Percentiles rank a stretch among this genome's conserved stretches.
Conservation (phyloP, 164 flowering plant genomes). For the Nelumbo lutea region DNA sequence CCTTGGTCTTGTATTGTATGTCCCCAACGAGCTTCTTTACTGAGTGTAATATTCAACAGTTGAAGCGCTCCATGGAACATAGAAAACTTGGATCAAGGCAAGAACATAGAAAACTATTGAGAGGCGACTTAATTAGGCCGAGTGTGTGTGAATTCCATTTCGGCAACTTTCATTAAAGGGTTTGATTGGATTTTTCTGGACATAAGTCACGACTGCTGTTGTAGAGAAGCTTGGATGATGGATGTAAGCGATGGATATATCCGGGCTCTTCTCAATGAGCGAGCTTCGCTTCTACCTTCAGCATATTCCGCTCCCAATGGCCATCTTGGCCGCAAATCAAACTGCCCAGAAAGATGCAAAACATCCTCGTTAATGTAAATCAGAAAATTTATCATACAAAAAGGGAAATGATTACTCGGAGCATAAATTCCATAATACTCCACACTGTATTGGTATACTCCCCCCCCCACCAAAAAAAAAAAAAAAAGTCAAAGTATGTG, state of each 20-base stretch:
- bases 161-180: neutral
- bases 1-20: neutral
- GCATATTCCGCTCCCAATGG: slow-evolving; percentile 86
- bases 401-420: neutral
- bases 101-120: neutral
- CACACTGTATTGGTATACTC: no score
- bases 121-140: neutral
- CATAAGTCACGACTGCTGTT: slow-evolving; percentile 23
- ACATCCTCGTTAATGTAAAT: neutral
- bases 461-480: no score
- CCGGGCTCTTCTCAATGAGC: slow-evolving; percentile 72
- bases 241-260: slow-evolving; percentile 94
- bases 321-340: slow-evolving; percentile 95
- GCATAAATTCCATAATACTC: no score
- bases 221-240: slow-evolving; percentile 63
- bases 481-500: no score
- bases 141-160: neutral
- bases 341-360: slow-evolving; percentile 30
- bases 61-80: neutral
- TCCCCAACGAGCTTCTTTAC: neutral
- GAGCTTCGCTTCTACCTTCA: slow-evolving; percentile 80
- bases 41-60: neutral
- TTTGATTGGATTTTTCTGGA: neutral
- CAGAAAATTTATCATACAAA: neutral
- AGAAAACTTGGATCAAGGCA: neutral